A percentile compares a stretch with the other conserved stretches of the same genome.
phyloP scores from a whole-genome alignment of 352 stramenopile genomes.

The Phytopythium delawarense region DNA sequence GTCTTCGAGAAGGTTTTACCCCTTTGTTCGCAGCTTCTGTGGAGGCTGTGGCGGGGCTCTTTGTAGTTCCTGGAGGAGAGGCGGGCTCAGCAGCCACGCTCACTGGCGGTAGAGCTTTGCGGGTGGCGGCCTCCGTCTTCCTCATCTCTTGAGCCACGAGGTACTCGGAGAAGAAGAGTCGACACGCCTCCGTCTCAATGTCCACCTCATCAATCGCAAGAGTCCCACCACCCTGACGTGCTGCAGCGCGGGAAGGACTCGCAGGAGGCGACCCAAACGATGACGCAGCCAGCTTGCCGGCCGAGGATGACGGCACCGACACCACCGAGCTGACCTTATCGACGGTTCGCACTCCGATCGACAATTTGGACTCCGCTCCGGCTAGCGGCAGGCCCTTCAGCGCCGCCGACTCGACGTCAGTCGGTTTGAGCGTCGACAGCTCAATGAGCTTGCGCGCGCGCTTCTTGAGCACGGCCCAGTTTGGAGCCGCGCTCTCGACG shows the following conservation, averaged over 20 bases:
- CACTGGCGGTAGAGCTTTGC: background rate
- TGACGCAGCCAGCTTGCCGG: slow-evolving; percentile 1
- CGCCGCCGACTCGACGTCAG: background rate
- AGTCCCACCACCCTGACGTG: slow-evolving; percentile 4
- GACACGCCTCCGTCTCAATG: slow-evolving; percentile 77
- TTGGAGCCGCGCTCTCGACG: slow-evolving; percentile 49
- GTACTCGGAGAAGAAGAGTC: slow-evolving; percentile 87
- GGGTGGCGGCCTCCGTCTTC: slow-evolving; percentile 11
- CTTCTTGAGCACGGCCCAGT: slow-evolving; percentile 77
- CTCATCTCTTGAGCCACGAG: slow-evolving; percentile 52
- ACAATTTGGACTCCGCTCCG: slow-evolving; percentile 46
- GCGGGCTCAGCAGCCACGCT: background rate
- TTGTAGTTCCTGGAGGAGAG: background rate
- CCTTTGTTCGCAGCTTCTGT: background rate
- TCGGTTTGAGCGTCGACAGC: slow-evolving; percentile 3
- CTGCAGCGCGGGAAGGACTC: slow-evolving; percentile 16
- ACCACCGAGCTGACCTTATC: slow-evolving; percentile 30
- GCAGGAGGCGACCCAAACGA: slow-evolving; percentile 10
- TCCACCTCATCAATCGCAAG: slow-evolving; percentile 59
- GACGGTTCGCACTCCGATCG: slow-evolving; percentile 32
- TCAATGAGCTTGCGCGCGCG: slow-evolving; percentile 40
- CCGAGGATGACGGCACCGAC: slow-evolving; percentile 20
- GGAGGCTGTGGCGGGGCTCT: background rate
- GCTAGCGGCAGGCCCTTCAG: slow-evolving; percentile 15
- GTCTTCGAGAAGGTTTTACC: slow-evolving; percentile 23